Evolutionary conservation across 306 rosid genomes (phyloP), one percentile per base, ranked within the genome.

Genomic region (Myrica gale): DNA sequence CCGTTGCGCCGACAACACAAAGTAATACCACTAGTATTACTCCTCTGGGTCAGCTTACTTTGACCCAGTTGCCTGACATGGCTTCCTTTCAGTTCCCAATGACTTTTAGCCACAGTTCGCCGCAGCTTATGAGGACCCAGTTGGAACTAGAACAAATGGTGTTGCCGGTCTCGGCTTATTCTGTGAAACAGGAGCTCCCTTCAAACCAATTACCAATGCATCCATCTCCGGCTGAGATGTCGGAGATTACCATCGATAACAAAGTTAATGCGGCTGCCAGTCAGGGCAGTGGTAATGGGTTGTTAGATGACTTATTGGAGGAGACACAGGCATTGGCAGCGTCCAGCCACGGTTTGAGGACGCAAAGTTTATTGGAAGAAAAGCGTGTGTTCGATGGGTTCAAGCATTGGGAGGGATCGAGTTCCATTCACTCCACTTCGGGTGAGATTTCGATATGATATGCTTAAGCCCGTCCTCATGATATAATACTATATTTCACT

Each of bases 101-200:
- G 77, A 85, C 70, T 6, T 72, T 56, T 9, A 81, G 75, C 61
- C 53, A 83, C 0, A 53, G 62, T 55, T 84, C 84, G 21, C 74
- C 85, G 9, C 90, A 84, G 9, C 74, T 62, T 47, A 65, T 80
- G 12, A 85, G 58, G 0, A 71, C 87, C 58, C 90, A 85, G 3
- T 83, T 85, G 21, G 90, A 86, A 2, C 41, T 88, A 1, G 81
- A 81, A 9, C 78, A 63, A 12, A 63, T 75, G 42, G 44, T 79
- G 52, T 77, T 78, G 53, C 55, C 68, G 3, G 75, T 77, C 51
- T 76, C 81, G 0, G 47, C 60, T 48, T 80, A 82, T 41, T 71
- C 81, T 5, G 45, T 78, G 19, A 87, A 87, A 72, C 58, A 88
- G 42, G 97, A 92, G 84, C 86, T 85, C 81, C 89, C 92, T 88